Evolutionary conservation across 208 protist species (phyloP).

Genomic region (Leishmania lainsoni): DNA sequence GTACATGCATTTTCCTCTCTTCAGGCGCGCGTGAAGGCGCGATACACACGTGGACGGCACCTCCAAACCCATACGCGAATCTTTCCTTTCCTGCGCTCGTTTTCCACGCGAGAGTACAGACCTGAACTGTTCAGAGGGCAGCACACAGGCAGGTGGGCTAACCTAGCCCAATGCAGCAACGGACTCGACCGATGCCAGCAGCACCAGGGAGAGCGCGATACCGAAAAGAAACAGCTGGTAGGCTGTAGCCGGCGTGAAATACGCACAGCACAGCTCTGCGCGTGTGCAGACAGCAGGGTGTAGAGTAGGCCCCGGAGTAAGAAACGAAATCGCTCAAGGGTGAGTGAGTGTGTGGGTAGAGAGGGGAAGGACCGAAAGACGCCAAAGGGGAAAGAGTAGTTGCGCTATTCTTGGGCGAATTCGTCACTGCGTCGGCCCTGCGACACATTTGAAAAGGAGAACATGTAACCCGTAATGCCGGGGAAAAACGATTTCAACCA

Average conservation of each 20-base stretch:
- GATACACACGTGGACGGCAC: background rate
- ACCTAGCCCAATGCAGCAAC: background rate
- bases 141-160: background rate
- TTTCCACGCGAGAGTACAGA: too few species aligned
- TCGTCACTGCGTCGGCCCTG: background rate
- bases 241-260: background rate
- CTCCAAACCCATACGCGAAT: too few species aligned
- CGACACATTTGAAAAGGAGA: background rate
- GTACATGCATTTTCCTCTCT: background rate
- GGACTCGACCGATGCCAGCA: background rate
- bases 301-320: background rate
- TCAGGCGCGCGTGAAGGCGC: background rate
- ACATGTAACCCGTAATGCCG: background rate
- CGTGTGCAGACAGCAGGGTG: background rate
- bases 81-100: too few species aligned
- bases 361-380: background rate
- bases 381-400: background rate
- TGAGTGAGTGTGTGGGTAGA: background rate
- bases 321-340: background rate
- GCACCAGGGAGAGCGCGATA: background rate
- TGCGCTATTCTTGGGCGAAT: background rate
- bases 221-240: background rate
- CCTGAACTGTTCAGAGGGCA: too few species aligned
- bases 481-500: background rate
- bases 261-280: background rate